Evolutionary conservation across 164 flowering plant genomes (phyloP).

Genomic region (Vitis rupestris): DNA sequence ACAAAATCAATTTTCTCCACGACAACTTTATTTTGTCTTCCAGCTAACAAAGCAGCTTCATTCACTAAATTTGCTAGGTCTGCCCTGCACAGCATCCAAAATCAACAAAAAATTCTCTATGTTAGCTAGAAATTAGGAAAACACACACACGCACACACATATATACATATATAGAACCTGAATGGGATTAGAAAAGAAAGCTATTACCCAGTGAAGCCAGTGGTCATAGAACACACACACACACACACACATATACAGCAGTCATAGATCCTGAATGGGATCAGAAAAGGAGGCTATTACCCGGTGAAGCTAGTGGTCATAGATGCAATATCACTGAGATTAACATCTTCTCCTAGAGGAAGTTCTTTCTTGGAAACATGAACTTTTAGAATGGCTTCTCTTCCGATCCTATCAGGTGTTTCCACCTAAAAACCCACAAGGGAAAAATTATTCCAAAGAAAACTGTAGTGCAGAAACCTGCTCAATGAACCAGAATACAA

Average conservation of each 20-base stretch:
- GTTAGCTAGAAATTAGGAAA: neutral
- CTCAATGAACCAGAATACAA: slow-evolving; percentile 21
- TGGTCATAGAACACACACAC: too few species aligned
- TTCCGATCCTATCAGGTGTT: slow-evolving; percentile 88
- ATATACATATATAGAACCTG: too few species aligned
- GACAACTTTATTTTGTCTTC: slow-evolving; percentile 69
- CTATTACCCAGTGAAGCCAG: too few species aligned
- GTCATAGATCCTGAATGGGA: neutral
- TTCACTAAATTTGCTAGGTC: slow-evolving; percentile 98
- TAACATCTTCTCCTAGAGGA: slow-evolving; percentile 77
- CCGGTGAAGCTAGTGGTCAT: slow-evolving; percentile 99
- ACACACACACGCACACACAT: too few species aligned
- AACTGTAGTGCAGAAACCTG: neutral
- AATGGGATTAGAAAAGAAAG: too few species aligned
- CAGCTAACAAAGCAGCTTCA: slow-evolving; percentile 98
- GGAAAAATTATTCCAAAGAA: neutral
- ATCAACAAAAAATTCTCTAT: slow-evolving; percentile 3
- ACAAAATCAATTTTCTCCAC: slow-evolving; percentile 90
- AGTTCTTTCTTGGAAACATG: slow-evolving; percentile 92
- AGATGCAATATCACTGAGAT: slow-evolving; percentile 75
- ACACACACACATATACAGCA: too few species aligned
- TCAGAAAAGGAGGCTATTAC: slow-evolving; percentile 30
- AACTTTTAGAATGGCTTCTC: slow-evolving; percentile 89
- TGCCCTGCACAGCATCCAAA: slow-evolving; percentile 67
- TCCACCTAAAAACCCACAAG: slow-evolving; percentile 62